Base-by-base conservation (phyloP, 225 moss, liverwort and hornwort species). In the Thuidium tamariscinum region DNA sequence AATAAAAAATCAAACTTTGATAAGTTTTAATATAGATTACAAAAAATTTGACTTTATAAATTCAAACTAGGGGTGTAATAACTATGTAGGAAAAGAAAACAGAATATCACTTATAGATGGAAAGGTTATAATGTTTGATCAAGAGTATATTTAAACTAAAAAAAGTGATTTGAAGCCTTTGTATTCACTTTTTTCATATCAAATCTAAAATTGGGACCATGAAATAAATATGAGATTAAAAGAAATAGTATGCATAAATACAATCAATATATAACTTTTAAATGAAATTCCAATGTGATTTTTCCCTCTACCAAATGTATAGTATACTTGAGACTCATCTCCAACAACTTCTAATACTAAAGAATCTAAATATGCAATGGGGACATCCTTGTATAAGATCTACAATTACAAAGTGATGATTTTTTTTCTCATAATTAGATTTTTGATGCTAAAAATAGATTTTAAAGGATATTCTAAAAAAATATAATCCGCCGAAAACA, bases 281-380 rank as follows among this genome's bases (percentile, higher is more conserved):
- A 64, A 18, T 17, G 5, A 18, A 64, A 7, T 64, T 34, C 8
- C 5, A 18, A 18, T 64, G 18, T n/a, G 0, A 18, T n/a, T 64
- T 9, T 11, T 1, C 5, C 2, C 0, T 49, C 34, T 18, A n/a
- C n/a, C n/a, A n/a, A 64, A 3, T 3, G 20, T 66, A 5, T 0
- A 20, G 2, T 20, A 16, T 63, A 63, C 16, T 16, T 32, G 32
- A 7, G 2, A 5, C 6, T 20, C 6, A 20, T n/a, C 2, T 66
- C 11, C 1, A 66, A 66, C 11, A 66, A 20, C 11, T 18, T 34
- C 3, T 19, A 32, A 3, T 20, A 66, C 10, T 11, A 34, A 1
- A 64, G 17, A 64, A 8, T 27, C 18, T 18, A 66, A 1, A 66
- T 66, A 10, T 66, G 20, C 2, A 65, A 65, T n/a, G n/a, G n/a